Base-by-base conservation (phyloP, 805 yeast genomes). In the Pichia scutulata region DNA sequence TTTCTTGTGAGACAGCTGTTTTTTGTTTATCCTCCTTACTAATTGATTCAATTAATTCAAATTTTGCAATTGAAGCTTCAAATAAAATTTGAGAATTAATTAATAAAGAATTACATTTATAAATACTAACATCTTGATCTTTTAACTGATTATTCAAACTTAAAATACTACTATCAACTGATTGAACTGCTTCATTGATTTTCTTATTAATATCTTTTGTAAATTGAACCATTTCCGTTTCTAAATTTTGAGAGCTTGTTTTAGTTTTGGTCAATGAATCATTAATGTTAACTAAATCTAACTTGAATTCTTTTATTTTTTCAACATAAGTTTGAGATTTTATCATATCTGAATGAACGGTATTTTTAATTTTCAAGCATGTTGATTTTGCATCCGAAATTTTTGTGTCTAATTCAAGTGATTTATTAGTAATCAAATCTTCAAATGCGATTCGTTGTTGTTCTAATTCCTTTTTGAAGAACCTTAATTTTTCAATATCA, bases 21-120 rank as follows among this genome's bases (percentile, higher is more conserved):
- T 28, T 28, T 4, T 21, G n/a, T 13, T 9, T 8, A 19, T 16
- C 25, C 23, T 24, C 26, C 5, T 46, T 33, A 16, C 36, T 6
- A 37, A 26, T 19, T 3, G 37, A 25, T 24, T 57, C 60, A 19
- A 60, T 47, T 6, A 52, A 39, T 47, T 64, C 66, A 47, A 63
- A 60, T 18, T 57, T 62, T 1, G 59, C 52, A 13, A 65, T 36
- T 18, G 66, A 57, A 2, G 67, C 59, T 43, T 65, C 66, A 46
- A 64, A 57, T 36, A 65, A 39, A 22, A 60, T 54, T 48, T 63
- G 58, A 9, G 68, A 55, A 43, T 60, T 57, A 1, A 56, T 23
- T 9, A 63, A 48, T 50, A 61, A 45, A 2, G 64, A 43, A 42
- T 59, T 59, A 40, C 67, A 57, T 47, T 64, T 66, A 46, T 55